phyloP scores from a whole-genome alignment of 495 filamentous ascomycete species.

The Podospora comata region DNA sequence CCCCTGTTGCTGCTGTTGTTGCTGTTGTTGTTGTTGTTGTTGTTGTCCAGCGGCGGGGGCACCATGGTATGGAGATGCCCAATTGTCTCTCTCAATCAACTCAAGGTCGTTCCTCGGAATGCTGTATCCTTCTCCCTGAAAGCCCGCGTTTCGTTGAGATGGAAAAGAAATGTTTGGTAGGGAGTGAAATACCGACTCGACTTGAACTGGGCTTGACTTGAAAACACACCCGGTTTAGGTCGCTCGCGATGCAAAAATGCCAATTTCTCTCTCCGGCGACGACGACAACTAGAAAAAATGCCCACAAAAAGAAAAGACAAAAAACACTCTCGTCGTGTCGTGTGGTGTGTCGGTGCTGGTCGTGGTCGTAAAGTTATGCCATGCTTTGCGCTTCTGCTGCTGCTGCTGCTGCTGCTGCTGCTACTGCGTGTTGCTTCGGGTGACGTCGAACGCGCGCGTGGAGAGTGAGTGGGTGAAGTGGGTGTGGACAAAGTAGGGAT shows the following conservation, averaged over 20 bases:
- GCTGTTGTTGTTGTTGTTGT: too few species aligned
- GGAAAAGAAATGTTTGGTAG: too few species aligned
- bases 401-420: too few species aligned
- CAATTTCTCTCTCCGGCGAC: background rate
- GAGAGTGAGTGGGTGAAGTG: background rate
- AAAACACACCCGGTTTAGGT: background rate
- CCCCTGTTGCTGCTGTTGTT: background rate
- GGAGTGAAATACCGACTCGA: background rate
- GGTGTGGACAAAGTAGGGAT: background rate
- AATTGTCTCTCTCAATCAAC: too few species aligned
- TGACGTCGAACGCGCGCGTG: background rate
- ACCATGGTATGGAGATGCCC: background rate
- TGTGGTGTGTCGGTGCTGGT: too few species aligned
- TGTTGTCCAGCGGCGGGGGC: too few species aligned
- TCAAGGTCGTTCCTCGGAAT: background rate
- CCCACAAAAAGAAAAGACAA: background rate
- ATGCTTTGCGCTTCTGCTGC: background rate
- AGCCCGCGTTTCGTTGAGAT: background rate
- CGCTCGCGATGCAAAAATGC: background rate
- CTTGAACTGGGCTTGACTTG: background rate
- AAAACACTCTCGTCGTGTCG: too few species aligned
- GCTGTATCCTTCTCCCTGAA: background rate
- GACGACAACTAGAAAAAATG: background rate
- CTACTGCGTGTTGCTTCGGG: too few species aligned
- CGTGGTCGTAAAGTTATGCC: background rate